Evolutionary conservation across 2,329 filamentous ascomycete genomes (phyloP), one percentile per base, ranked within the genome.

Genomic region (Aureobasidium namibiae): DNA sequence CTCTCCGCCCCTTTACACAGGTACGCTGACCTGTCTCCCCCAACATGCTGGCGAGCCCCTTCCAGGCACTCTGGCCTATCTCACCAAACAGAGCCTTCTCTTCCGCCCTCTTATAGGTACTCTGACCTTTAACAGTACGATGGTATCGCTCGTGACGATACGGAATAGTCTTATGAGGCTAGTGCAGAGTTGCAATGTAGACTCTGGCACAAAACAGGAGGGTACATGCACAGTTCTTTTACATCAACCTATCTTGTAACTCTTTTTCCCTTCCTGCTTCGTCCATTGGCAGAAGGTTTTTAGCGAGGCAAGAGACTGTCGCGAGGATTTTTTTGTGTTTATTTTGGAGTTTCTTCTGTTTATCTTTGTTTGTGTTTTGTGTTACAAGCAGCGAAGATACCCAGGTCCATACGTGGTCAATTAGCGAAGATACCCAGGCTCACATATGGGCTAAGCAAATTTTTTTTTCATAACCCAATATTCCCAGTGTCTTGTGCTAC

Each of bases 71-170:
- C 50, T 54, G 50, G n/a, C 50, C 36, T 26, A 18, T 13, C 36
- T 38, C 48, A 7, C 48, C 33, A 36, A 52, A 54, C 36, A 54
- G 36, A 41, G 21, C 11, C 29, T 54, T 54, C 50, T 54, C 50
- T 41, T 9, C 26, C 34, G 34, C 50, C 33, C 33, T 26, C 41
- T 44, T 14, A 53, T 11, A 54, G 50, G 50, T 54, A 54, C 50
- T 54, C 50, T 54, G 50, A 42, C 50, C 50, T 54, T 42, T 33
- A 42, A 54, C 50, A 54, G 50, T 52, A 52, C 6, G 48, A 36
- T 52, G 48, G 48, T 52, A 7, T 52, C 48, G 33, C 48, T 52
- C 33, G 48, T 52, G 48, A 52, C 33, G 48, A 52, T 39, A 38
- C 48, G 23, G 14, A 33, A 18, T 36, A 52, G 48, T 36, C 48